Evolutionary conservation across 2,329 filamentous ascomycete species (phyloP).

Genomic region (Orbilia ellipsospora): DNA sequence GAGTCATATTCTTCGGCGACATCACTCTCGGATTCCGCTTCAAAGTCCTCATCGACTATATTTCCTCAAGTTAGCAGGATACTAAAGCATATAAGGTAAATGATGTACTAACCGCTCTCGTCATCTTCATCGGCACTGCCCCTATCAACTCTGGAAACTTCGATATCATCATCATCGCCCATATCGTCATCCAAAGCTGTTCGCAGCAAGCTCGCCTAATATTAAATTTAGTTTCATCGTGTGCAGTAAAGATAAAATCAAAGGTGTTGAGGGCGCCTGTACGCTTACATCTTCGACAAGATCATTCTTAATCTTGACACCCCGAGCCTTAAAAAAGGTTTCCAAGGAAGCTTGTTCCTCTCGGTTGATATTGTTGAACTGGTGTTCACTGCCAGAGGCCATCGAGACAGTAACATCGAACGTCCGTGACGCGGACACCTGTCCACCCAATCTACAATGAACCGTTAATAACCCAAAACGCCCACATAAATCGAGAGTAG

Average conservation of each 20-base stretch:
- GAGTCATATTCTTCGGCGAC: constrained; percentile 97
- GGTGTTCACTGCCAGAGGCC: constrained; percentile 83
- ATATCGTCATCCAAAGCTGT: constrained; percentile 86
- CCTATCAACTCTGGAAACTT: constrained; percentile 76
- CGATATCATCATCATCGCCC: constrained; percentile 84
- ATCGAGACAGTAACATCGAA: constrained; percentile 96
- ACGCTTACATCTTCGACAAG: constrained; percentile 90
- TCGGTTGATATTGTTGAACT: constrained; percentile 99
- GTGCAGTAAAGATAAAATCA: not conserved
- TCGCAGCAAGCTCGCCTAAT: constrained; percentile 72
- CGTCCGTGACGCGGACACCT: constrained; percentile 90
- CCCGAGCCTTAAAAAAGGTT: constrained; percentile 96
- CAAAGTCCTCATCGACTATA: constrained; percentile 94
- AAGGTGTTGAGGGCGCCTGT: constrained; percentile 45
- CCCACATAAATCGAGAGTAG: not conserved
- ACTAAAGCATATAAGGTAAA: not conserved
- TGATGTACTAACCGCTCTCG: constrained; percentile 66
- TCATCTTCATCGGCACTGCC: constrained; percentile 96
- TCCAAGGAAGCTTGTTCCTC: constrained; percentile 98
- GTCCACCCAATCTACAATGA: constrained; percentile 78
- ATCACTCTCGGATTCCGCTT: constrained; percentile 89
- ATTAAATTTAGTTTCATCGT: not conserved
- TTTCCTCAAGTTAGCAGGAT: constrained; percentile 4
- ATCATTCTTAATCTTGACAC: constrained; percentile 96
- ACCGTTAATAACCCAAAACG: not conserved